Percentiles rank a stretch among this genome's conserved stretches.
These are phyloP conservation scores for Lentinus tigrinus DNA, from an alignment of 768 basidiomycete species.

Conservation along the genomic window DNA sequence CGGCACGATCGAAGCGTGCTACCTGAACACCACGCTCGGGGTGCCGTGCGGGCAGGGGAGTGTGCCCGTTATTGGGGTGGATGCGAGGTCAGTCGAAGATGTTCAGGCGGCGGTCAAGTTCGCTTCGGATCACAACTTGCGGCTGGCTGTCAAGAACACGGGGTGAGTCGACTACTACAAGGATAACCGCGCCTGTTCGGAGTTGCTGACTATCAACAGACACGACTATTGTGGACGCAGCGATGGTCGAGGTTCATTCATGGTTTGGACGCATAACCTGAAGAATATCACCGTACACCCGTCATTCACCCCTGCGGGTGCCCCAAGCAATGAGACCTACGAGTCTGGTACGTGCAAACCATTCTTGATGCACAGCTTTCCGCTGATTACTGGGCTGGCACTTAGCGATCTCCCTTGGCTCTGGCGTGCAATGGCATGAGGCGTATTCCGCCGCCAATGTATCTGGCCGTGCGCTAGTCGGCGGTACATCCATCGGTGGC, in stretches of 20 bases:
- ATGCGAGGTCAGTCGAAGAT: slow-evolving; percentile 26
- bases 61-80: slow-evolving; percentile 35
- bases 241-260: slow-evolving; percentile 20
- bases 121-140: slow-evolving; percentile 20
- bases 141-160: slow-evolving; percentile 29
- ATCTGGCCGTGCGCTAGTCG: neutral
- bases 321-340: neutral
- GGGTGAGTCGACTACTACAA: slow-evolving; percentile 10
- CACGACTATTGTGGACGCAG: slow-evolving; percentile 22
- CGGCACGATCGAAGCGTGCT: slow-evolving; percentile 51
- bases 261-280: slow-evolving; percentile 42
- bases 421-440: slow-evolving; percentile 19
- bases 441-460: neutral
- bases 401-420: slow-evolving; percentile 32
- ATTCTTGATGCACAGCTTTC: neutral
- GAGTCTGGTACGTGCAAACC: slow-evolving; percentile 5
- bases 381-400: slow-evolving; percentile 7
- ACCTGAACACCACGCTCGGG: slow-evolving; percentile 41
- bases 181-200: too few species aligned
- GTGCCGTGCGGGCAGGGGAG: slow-evolving; percentile 43
- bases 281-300: slow-evolving; percentile 36
- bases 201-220: too few species aligned
- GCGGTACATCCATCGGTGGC: slow-evolving; percentile 18
- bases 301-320: slow-evolving; percentile 34
- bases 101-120: slow-evolving; percentile 26